phyloP scores from a whole-genome alignment of 768 basidiomycete genomes.

The Leucogyrophana mollusca region DNA sequence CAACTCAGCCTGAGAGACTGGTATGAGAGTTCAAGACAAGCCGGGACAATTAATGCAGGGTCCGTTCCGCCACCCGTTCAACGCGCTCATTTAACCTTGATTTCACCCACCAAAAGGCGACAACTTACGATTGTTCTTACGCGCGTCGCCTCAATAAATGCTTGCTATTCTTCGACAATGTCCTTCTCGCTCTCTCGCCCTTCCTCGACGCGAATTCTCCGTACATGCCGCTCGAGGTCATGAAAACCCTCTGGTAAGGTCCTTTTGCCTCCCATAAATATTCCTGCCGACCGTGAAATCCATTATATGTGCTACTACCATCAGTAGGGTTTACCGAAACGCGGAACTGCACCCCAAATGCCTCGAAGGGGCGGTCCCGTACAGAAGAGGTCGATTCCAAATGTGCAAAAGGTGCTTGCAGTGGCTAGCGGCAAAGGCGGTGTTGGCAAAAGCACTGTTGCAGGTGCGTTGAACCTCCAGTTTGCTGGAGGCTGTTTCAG shows the following conservation, averaged over 20 bases:
- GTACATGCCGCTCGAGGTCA: conserved; percentile 30
- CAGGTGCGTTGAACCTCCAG: conserved; percentile 49
- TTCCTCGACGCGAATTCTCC: conserved; percentile 15
- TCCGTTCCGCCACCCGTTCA: no score
- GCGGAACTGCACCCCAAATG: conserved; percentile 50
- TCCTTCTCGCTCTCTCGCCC: conserved; percentile 14
- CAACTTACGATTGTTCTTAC: no score
- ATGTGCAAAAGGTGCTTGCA: conserved; percentile 79
- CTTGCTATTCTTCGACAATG: conserved; percentile 1
- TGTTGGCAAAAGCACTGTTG: conserved; percentile 92
- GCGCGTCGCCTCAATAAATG: no score
- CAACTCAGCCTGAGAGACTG: no score
- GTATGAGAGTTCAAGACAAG: no score
- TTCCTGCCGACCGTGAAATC: not conserved
- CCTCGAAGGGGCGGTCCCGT: conserved; percentile 56
- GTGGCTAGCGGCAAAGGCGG: conserved; percentile 96
- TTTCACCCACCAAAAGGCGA: no score
- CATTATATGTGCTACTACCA: not conserved
- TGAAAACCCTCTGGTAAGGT: conserved; percentile 60
- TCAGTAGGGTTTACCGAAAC: conserved; percentile 32
- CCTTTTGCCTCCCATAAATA: not conserved
- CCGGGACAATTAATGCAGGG: no score
- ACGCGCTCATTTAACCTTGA: no score
- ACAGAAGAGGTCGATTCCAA: conserved; percentile 55
- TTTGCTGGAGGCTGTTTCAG: not conserved